These are phyloP conservation scores for Hibiscus syriacus DNA, from an alignment of 345 rosid species.

Conservation along the genomic window DNA sequence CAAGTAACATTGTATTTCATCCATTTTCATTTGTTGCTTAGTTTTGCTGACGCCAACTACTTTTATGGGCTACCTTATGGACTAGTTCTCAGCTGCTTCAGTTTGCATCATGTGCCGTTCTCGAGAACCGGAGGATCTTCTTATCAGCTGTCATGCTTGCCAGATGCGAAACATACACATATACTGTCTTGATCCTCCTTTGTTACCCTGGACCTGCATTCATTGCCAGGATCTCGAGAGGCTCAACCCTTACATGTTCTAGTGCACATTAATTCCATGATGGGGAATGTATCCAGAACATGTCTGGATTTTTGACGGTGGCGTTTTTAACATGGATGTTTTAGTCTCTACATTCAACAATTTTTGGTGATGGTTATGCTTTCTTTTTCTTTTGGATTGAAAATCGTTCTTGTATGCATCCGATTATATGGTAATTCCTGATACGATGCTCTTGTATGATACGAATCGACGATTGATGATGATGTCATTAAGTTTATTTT, in stretches of 20 bases:
- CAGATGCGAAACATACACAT: slow-evolving; percentile 51
- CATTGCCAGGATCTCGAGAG: slow-evolving; percentile 75
- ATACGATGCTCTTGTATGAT: neutral
- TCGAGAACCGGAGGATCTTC: slow-evolving; percentile 74
- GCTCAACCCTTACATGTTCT: slow-evolving; percentile 26
- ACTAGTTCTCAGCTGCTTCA: slow-evolving; percentile 38
- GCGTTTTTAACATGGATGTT: neutral
- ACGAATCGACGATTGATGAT: too few relatives aligned
- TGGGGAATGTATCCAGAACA: neutral
- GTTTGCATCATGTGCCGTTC: slow-evolving; percentile 52
- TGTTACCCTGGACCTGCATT: slow-evolving; percentile 77
- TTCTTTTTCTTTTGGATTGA: neutral
- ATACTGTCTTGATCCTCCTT: slow-evolving; percentile 77
- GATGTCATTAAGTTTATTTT: too few relatives aligned
- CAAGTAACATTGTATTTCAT: neutral
- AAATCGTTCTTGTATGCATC: neutral
- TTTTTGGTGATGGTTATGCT: neutral
- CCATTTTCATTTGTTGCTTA: neutral
- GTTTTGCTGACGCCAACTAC: neutral
- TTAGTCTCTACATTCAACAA: neutral
- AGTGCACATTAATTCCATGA: neutral
- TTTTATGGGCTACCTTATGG: slow-evolving; percentile 2
- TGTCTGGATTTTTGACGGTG: neutral
- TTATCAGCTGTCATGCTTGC: slow-evolving; percentile 62
- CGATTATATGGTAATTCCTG: neutral